These are phyloP conservation scores for Phellopilus nigrolimitatus DNA, from an alignment of 1,284 basidiomycete genomes.

Conservation along the genomic window DNA sequence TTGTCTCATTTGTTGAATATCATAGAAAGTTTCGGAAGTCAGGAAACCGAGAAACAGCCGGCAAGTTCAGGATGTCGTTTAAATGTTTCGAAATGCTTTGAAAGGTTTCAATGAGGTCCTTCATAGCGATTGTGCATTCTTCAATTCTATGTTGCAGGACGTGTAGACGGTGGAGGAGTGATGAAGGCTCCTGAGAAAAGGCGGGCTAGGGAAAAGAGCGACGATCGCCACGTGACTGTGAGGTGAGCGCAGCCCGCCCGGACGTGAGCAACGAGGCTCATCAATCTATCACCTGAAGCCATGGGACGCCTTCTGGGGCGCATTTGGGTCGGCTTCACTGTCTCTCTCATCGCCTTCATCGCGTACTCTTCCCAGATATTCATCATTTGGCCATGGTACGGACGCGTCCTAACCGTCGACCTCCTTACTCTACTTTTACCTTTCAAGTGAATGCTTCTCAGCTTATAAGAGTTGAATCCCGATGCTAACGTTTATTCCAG, in stretches of 20 bases:
- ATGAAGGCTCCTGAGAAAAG: no score
- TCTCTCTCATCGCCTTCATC: slow-evolving; percentile 82
- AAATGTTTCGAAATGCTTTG: no score
- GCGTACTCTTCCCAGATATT: slow-evolving; percentile 85
- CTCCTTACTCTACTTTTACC: slow-evolving; percentile 72
- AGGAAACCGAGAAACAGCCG: slow-evolving; percentile 9
- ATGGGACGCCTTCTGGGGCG: slow-evolving; percentile 52
- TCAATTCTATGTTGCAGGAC: no score
- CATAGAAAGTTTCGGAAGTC: background rate
- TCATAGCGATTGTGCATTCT: no score
- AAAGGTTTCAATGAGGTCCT: no score
- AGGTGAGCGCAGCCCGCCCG: no score
- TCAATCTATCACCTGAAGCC: background rate
- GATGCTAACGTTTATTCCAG: slow-evolving; percentile 36
- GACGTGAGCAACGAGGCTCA: background rate
- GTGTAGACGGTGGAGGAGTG: no score
- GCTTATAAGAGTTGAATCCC: background rate
- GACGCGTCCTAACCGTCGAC: slow-evolving; percentile 61
- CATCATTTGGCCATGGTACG: slow-evolving; percentile 91
- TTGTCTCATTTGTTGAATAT: background rate
- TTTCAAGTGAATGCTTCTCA: slow-evolving; percentile 73
- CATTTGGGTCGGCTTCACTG: slow-evolving; percentile 66
- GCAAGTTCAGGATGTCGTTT: background rate
- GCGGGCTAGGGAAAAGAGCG: no score
- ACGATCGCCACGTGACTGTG: background rate